Percentiles rank a stretch among this genome's conserved stretches.
phyloP scores from a whole-genome alignment of 2,329 filamentous ascomycete genomes.

The Phaeoacremonium minimum region DNA sequence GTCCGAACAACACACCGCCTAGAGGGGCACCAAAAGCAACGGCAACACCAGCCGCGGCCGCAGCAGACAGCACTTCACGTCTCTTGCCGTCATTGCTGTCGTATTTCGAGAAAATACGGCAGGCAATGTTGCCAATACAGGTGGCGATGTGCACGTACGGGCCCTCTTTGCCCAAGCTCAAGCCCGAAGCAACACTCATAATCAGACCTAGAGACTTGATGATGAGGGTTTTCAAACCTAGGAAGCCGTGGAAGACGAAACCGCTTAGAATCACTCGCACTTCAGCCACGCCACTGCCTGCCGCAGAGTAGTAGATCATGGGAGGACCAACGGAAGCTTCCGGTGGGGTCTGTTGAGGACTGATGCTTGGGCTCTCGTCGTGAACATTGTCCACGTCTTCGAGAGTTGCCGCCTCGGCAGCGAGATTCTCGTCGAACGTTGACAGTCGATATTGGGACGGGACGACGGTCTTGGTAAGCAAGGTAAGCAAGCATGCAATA shows the following conservation, averaged over 20 bases:
- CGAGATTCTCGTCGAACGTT: slow-evolving; percentile 90
- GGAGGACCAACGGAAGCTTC: slow-evolving; percentile 45
- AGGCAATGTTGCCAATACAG: slow-evolving; percentile 91
- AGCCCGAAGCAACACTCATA: slow-evolving; percentile 84
- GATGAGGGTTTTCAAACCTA: slow-evolving; percentile 80
- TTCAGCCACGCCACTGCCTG: slow-evolving; percentile 93
- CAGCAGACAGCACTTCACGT: slow-evolving; percentile 88
- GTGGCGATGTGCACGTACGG: slow-evolving; percentile 97
- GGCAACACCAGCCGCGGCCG: slow-evolving; percentile 85
- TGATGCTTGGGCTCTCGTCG: slow-evolving; percentile 39
- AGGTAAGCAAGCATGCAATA: slow-evolving; percentile 72
- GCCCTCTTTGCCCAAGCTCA: slow-evolving; percentile 91
- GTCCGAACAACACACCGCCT: slow-evolving; percentile 84
- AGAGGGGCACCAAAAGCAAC: slow-evolving; percentile 89
- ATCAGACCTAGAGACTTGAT: slow-evolving; percentile 82
- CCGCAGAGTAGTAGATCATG: slow-evolving; percentile 93
- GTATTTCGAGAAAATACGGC: slow-evolving; percentile 91
- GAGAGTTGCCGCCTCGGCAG: slow-evolving; percentile 48
- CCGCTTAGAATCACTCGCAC: slow-evolving; percentile 97
- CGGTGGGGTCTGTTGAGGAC: slow-evolving; percentile 26
- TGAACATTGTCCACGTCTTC: slow-evolving; percentile 33
- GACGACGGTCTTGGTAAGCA: slow-evolving; percentile 90
- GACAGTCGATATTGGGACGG: slow-evolving; percentile 82
- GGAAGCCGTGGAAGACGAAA: slow-evolving; percentile 92
- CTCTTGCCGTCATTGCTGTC: slow-evolving; percentile 91